Conservation (phyloP, 2,329 filamentous ascomycete genomes). For the Colletotrichum sansevieriae region DNA sequence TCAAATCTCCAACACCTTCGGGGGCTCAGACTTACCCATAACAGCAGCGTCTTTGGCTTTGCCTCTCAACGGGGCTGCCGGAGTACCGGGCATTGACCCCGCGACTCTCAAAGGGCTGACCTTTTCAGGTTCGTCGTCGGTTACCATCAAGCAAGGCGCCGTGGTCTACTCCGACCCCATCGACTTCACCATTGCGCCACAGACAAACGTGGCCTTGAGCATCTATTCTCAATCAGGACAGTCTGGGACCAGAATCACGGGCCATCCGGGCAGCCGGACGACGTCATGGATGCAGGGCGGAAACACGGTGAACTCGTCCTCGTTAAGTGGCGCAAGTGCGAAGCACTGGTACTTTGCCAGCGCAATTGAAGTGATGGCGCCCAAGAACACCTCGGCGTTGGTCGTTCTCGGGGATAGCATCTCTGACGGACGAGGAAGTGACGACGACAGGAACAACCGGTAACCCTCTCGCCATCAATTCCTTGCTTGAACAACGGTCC, state of each 20-base stretch:
- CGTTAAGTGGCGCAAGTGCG: conserved; percentile 57
- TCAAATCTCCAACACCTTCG: conserved; percentile 76
- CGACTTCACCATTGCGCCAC: conserved; percentile 63
- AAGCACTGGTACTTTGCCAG: conserved; percentile 71
- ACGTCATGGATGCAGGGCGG: conserved; percentile 71
- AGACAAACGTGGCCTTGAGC: conserved; percentile 68
- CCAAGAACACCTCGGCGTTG: conserved; percentile 58
- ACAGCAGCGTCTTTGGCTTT: conserved; percentile 70
- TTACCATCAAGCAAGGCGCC: conserved; percentile 67
- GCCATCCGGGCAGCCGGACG: conserved; percentile 74
- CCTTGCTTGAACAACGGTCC: background rate
- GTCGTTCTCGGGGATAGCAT: conserved; percentile 75
- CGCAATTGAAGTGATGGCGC: conserved; percentile 68
- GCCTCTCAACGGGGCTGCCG: conserved; percentile 65
- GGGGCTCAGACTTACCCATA: conserved; percentile 70
- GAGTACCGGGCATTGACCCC: conserved; percentile 64
- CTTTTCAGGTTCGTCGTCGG: conserved; percentile 67
- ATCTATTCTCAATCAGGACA: conserved; percentile 71
- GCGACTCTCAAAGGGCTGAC: conserved; percentile 66
- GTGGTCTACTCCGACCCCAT: conserved; percentile 73
- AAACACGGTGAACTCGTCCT: conserved; percentile 64
- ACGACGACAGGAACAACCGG: conserved; percentile 71
- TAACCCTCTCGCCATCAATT: conserved; percentile 41
- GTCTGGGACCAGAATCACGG: conserved; percentile 68
- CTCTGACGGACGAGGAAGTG: conserved; percentile 75